Base-by-base conservation (phyloP, 2,329 filamentous ascomycete genomes). In the Microthyrium microscopicum region DNA sequence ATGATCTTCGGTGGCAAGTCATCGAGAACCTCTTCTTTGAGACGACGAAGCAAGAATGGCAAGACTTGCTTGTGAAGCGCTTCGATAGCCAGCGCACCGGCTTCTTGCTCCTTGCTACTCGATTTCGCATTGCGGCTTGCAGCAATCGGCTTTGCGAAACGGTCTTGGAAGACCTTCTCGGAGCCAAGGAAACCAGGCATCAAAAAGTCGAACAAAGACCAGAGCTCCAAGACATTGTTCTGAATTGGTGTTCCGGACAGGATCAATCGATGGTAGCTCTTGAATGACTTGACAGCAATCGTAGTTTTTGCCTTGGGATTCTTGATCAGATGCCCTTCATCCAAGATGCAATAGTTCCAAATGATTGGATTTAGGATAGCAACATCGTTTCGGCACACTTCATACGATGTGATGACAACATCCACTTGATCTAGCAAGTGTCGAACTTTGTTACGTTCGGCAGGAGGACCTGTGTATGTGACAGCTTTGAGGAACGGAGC, bases 11-110 rank as follows among this genome's bases (percentile, higher is more conserved):
- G 89, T 2, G 89, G 89, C 6, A 98, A 64, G 47, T 98, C 89
- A 45, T 98, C 81, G 39, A 98, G 65, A 13, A 98, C 89, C 54
- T 98, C 89, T 57, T 98, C 89, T 58, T 98, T 98, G 45, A 98
- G 68, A 46, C 89, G 85, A 39, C 89, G 82, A 25, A 98, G 70
- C 40, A 98, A 64, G 74, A 98, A 98, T 1, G 89, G 89, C 21
- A 98, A 62, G 2, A 98, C 91, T 51, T 98, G 89, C 54, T 98
- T 98, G 59, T 98, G 89, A 16, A 98, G 64, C n/a, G 89, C 89
- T 55, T 98, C 89, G 36, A 98, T 93, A 1, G 89, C 89, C 18
- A 98, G 62, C 1, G 91, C 91, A 34, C 91, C 89, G 3, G 84
- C 83, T 61, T 98, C 89, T 57, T 98, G 91, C 52, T 98, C 89